These are phyloP conservation scores for Aspergillus spinulosporus DNA, from an alignment of 2,329 filamentous ascomycete species.

Conservation along the genomic window DNA sequence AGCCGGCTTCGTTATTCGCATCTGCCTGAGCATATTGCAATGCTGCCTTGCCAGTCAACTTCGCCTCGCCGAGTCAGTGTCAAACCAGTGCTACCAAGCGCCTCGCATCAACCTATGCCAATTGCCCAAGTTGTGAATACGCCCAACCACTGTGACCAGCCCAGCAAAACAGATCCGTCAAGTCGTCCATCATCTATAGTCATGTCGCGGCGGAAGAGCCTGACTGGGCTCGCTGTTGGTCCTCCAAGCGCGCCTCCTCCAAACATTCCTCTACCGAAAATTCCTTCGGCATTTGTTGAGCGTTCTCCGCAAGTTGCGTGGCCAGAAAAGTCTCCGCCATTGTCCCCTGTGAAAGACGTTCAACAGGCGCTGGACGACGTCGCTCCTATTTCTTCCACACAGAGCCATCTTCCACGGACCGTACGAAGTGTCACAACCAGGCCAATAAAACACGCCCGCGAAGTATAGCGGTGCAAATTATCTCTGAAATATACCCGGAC, in stretches of 20 bases:
- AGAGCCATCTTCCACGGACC: constrained; percentile 5
- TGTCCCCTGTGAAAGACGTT: constrained; percentile 10
- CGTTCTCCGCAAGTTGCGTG: constrained; percentile 8
- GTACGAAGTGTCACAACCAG: constrained; percentile 6
- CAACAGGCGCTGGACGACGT: constrained; percentile 9
- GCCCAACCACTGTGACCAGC: constrained; percentile 4
- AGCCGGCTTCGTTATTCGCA: constrained; percentile 21
- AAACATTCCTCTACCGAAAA: constrained; percentile 36
- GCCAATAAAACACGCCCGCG: constrained; percentile 1
- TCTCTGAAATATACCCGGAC: too few species aligned
- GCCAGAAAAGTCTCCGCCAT: constrained; percentile 14
- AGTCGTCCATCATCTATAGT: constrained; percentile 14
- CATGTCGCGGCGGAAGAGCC: constrained; percentile 35
- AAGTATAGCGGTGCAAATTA: neutral
- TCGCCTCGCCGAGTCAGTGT: neutral
- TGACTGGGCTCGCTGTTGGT: constrained; percentile 33
- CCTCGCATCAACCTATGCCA: neutral
- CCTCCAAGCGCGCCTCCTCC: constrained; percentile 36
- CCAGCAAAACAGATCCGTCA: constrained; percentile 10
- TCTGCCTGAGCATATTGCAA: constrained; percentile 12
- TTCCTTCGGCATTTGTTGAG: constrained; percentile 26
- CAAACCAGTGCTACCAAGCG: neutral
- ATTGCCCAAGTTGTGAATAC: neutral
- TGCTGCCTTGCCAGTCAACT: neutral
- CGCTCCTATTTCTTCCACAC: neutral